Evolutionary conservation across 805 yeast species (phyloP).

Genomic region (Candida berthetii): DNA sequence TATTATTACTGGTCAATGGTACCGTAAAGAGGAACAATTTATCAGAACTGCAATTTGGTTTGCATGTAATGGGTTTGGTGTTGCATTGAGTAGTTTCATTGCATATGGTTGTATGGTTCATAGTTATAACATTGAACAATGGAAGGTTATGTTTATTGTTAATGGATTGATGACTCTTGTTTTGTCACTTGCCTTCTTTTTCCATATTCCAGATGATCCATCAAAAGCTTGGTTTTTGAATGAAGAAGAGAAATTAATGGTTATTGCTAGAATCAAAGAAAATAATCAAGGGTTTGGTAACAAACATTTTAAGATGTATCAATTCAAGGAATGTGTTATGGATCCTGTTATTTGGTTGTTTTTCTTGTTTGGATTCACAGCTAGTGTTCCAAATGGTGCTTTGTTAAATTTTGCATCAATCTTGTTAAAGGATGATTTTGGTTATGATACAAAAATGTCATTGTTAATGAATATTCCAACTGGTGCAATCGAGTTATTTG

Average conservation of each 20-base stretch:
- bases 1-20: conserved; percentile 13
- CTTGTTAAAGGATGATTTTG: conserved; percentile 31
- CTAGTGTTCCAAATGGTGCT: conserved; percentile 38
- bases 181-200: conserved; percentile 32
- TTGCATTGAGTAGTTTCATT: conserved; percentile 36
- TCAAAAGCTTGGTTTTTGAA: conserved; percentile 29
- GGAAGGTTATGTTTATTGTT: conserved; percentile 50
- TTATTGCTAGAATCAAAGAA: conserved; percentile 36
- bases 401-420: conserved; percentile 36
- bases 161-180: conserved; percentile 47
- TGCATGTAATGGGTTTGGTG: conserved; percentile 27
- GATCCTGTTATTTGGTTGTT: conserved; percentile 37
- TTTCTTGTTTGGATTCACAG: conserved; percentile 25
- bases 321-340: conserved; percentile 29
- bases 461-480: conserved; percentile 24
- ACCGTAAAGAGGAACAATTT: conserved; percentile 22
- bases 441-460: conserved; percentile 26
- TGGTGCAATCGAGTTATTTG: conserved; percentile 22
- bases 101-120: conserved; percentile 36
- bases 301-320: conserved; percentile 28
- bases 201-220: conserved; percentile 45
- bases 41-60: conserved; percentile 24
- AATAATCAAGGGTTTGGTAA: conserved; percentile 41
- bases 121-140: conserved; percentile 32
- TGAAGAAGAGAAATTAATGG: conserved; percentile 32